Evolutionary conservation across 352 stramenopile species (phyloP).

Genomic region (Phytophthora pluvialis): DNA sequence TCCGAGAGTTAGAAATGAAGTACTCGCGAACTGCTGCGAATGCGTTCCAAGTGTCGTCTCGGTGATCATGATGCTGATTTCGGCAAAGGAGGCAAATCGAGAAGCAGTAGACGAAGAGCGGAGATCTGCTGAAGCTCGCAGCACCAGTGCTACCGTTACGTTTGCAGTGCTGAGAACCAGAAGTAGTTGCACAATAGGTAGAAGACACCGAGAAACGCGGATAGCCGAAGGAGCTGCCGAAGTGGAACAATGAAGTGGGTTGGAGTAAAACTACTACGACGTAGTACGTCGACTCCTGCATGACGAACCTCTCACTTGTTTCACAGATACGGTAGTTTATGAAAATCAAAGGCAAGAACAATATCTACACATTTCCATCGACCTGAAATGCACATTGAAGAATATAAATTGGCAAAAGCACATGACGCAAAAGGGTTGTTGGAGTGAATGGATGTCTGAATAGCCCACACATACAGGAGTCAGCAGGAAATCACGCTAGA

Average conservation of each 20-base stretch:
- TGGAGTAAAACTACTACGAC: conserved; percentile 25
- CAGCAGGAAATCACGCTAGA: not conserved
- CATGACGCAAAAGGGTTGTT: conserved; percentile 64
- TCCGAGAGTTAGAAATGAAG: no score
- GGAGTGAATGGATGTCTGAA: conserved; percentile 26
- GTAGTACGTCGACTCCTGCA: not conserved
- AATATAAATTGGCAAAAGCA: conserved; percentile 45
- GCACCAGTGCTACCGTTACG: conserved; percentile 55
- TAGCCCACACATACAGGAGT: not conserved
- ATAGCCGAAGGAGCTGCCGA: conserved; percentile 29
- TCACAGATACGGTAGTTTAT: conserved; percentile 44
- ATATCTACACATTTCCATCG: conserved; percentile 5
- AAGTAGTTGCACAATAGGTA: conserved; percentile 66
- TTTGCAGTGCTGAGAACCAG: conserved; percentile 55
- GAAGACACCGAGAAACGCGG: conserved; percentile 49
- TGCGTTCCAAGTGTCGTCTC: no score
- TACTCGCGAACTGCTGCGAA: no score
- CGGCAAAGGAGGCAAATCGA: conserved; percentile 71
- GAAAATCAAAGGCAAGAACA: conserved; percentile 43
- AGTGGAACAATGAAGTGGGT: conserved; percentile 47
- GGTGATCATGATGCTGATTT: no score
- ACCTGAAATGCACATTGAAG: not conserved
- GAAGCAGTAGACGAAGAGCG: conserved; percentile 70
- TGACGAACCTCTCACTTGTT: conserved; percentile 5
- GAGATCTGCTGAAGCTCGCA: conserved; percentile 62